Evolutionary conservation across 345 rosid species (phyloP), one percentile per base, ranked within the genome.

Genomic region (Chamaenerion angustifolium): DNA sequence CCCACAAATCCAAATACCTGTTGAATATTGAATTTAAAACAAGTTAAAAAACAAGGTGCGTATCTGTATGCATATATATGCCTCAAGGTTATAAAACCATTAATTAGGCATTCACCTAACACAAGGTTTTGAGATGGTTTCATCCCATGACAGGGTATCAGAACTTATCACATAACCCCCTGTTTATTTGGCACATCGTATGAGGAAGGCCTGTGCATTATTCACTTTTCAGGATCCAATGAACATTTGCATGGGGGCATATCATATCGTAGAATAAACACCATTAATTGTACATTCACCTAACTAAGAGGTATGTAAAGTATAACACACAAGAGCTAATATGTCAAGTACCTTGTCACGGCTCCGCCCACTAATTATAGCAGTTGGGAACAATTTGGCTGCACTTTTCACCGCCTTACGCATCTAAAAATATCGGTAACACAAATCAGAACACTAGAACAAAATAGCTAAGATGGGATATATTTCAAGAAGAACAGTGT

Each of bases 331-430:
- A 31, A 31, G 37, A 31, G 37, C 1, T 31, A 31, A 31, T 31
- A 31, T 8, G 37, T 31, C 37, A 13, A 21, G 16, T 55, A 75
- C 80, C 73, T 68, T 75, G 43, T 71, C 63, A 6, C 80, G 59
- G 50, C 74, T 68, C 58, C 76, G 54, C 40, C 80, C 76, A 35
- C 73, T 75, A 18, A 75, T 68, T 54, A 75, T 75, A 7, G 80
- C 71, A 7, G 80, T 75, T 45, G 76, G 80, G 50, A 75, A 75
- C 41, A 40, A 63, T 17, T 68, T 60, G 9, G 76, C 71, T 10
- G 65, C 56, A 21, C 67, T 52, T 40, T 56, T 48, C 43, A 75
- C 71, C 1, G 59, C 65, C 4, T 56, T 45, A 23, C 74, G 69
- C 80, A 71, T 75, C 80, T 75, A 69, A 10, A 52, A 59, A 46